phyloP scores from a whole-genome alignment of 306 rosid species.

The Vicia sativa region DNA sequence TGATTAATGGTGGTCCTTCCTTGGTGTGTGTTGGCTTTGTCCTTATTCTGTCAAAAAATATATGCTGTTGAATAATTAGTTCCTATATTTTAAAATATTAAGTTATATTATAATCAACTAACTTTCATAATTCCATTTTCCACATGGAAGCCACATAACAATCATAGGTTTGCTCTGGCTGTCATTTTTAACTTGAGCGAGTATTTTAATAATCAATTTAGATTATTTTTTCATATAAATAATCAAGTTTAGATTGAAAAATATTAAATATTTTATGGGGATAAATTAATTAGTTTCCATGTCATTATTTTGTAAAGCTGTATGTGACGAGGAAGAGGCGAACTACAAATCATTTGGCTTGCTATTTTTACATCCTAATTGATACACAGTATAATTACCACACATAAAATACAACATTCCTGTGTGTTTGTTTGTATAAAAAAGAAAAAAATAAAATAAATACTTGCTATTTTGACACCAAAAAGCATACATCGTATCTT shows the following conservation, averaged over 20 bases:
- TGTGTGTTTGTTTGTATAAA: too few species aligned
- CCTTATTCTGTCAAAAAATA: slow-evolving; percentile 20
- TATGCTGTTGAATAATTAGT: slow-evolving; percentile 33
- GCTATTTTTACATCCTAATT: too few species aligned
- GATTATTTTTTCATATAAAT: neutral
- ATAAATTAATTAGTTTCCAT: neutral
- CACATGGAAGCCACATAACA: slow-evolving; percentile 56
- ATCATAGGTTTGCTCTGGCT: slow-evolving; percentile 48
- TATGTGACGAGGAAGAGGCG: slow-evolving; percentile 24
- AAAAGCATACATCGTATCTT: too few species aligned
- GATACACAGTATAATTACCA: too few species aligned
- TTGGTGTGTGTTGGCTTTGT: slow-evolving; percentile 30
- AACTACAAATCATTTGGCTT: slow-evolving; percentile 28
- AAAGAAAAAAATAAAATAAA: too few species aligned
- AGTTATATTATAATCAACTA: slow-evolving; percentile 1
- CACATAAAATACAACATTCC: too few species aligned
- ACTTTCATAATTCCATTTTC: slow-evolving; percentile 49
- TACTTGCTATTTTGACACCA: too few species aligned
- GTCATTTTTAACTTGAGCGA: slow-evolving; percentile 6
- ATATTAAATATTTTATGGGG: neutral
- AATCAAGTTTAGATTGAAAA: slow-evolving; percentile 25
- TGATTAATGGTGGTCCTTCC: slow-evolving; percentile 32
- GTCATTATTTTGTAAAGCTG: slow-evolving; percentile 29
- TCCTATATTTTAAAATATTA: slow-evolving; percentile 5
- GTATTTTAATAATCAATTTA: slow-evolving; percentile 21